These are phyloP conservation scores for Nakazawaea wickerhamii DNA, from an alignment of 805 yeast genomes.

Conservation along the genomic window DNA sequence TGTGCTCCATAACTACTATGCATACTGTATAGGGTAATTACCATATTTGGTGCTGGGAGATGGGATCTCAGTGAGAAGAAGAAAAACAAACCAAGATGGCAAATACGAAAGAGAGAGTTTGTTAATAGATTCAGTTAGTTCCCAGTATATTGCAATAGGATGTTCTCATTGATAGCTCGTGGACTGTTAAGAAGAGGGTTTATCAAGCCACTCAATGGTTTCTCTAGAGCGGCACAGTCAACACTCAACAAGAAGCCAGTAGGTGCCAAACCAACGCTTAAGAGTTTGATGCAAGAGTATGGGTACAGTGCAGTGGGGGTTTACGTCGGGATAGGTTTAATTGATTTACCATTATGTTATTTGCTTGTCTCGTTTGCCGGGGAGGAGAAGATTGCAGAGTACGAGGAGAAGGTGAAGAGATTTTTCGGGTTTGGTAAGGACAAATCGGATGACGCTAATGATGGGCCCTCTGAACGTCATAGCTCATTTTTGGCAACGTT, in stretches of 20 bases:
- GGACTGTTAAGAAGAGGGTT: neutral
- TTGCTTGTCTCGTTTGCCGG: constrained; percentile 82
- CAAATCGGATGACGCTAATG: constrained; percentile 19
- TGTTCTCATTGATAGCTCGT: neutral
- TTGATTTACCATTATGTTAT: constrained; percentile 84
- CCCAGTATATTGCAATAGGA: no score
- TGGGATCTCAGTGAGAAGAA: no score
- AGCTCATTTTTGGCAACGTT: constrained; percentile 69
- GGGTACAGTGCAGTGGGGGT: constrained; percentile 91
- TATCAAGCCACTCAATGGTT: neutral
- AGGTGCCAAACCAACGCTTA: constrained; percentile 37
- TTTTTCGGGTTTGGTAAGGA: constrained; percentile 56
- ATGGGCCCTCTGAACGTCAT: constrained; percentile 16
- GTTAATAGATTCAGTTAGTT: no score
- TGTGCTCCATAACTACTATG: no score
- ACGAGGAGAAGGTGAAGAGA: constrained; percentile 56
- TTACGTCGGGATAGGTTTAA: constrained; percentile 61
- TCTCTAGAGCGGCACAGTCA: constrained; percentile 1
- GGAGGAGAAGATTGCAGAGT: constrained; percentile 67
- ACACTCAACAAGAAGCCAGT: neutral
- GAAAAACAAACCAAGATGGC: no score
- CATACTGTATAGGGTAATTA: no score
- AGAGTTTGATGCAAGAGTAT: constrained; percentile 71
- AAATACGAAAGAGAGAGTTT: neutral
- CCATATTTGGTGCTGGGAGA: neutral